Base-by-base conservation (phyloP, 164 flowering plant species). In the Vitis amurensis region DNA sequence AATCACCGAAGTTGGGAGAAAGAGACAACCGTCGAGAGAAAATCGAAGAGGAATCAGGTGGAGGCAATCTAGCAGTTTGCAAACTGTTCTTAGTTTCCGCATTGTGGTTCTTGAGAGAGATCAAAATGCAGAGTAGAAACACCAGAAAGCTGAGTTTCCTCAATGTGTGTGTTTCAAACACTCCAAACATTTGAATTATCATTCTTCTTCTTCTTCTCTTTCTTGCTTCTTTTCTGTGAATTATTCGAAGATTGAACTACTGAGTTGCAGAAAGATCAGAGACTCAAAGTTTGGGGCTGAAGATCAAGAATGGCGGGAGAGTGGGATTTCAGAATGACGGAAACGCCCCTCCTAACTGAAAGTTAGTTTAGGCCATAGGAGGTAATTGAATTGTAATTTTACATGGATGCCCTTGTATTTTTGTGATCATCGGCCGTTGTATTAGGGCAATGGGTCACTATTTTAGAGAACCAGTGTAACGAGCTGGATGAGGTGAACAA, bases 31-130 rank as follows among this genome's bases (percentile, higher is more conserved):
- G 6, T 37, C 7, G 44, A 37, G 44, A 49, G 14, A 64, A 64
- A 27, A 64, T 64, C 15, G 55, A 19, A 68, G 60, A 2, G 13
- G 68, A 29, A 44, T 23, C 71, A 9, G 58, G 44, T 4, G 50
- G 29, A 30, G 68, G 11, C n/a, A 31, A 52, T 5, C 19, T 30
- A 11, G 12, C 31, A 55, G 37, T 6, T 47, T 3, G 29, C 7
- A 64, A 61, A 29, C 57, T 52, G 53, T 61, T 74, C n/a, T 63
- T 63, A 63, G 55, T 69, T 16, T 71, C 71, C 3, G 72, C 69
- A 13, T 61, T 69, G 53, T 73, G 74, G 71, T 73, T 68, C 77
- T 76, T 76, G 68, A 73, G 17, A 37, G 79, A 73, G 68, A 79
- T 67, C 55, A 71, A 50, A 29, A 76, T 29, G 63, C 82, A 79